Evolutionary conservation across 129 eudicot species (phyloP).

Genomic region (Escallonia rubra): DNA sequence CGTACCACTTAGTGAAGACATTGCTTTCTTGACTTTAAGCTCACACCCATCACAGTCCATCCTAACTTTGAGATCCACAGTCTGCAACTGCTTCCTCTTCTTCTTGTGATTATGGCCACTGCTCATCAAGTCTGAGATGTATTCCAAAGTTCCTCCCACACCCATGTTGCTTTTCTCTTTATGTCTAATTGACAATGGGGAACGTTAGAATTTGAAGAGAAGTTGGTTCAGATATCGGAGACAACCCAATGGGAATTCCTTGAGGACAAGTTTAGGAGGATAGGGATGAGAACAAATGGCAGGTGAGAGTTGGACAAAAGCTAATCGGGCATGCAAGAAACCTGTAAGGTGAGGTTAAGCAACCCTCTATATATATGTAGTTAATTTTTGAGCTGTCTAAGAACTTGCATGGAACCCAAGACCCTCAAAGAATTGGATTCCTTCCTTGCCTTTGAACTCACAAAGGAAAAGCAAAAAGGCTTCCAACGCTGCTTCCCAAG

Average conservation of each 20-base stretch:
- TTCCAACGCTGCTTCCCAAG: slow-evolving; percentile 11
- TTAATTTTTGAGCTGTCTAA: background rate
- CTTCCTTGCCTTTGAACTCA: slow-evolving; percentile 18
- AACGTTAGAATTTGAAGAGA: background rate
- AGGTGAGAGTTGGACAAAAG: background rate
- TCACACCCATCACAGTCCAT: slow-evolving; percentile 95
- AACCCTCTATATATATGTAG: background rate
- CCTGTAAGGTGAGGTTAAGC: background rate
- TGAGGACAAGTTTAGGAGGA: slow-evolving; percentile 4
- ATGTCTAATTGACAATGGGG: background rate
- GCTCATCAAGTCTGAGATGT: slow-evolving; percentile 58
- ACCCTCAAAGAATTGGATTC: slow-evolving; percentile 12
- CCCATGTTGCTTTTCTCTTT: slow-evolving; percentile 34
- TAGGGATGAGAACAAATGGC: background rate
- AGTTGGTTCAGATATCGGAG: background rate
- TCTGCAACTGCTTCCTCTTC: slow-evolving; percentile 55
- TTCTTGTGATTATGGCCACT: slow-evolving; percentile 56
- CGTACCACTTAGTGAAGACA: slow-evolving; percentile 57
- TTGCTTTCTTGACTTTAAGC: slow-evolving; percentile 82
- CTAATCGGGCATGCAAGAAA: background rate
- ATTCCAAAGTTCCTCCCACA: slow-evolving; percentile 57
- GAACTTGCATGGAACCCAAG: slow-evolving; percentile 14
- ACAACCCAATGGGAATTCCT: background rate
- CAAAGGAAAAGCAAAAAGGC: slow-evolving; percentile 11
- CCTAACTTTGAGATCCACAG: slow-evolving; percentile 71